Conservation (phyloP, 2,329 filamentous ascomycete species). For the Elsinoe australis region DNA sequence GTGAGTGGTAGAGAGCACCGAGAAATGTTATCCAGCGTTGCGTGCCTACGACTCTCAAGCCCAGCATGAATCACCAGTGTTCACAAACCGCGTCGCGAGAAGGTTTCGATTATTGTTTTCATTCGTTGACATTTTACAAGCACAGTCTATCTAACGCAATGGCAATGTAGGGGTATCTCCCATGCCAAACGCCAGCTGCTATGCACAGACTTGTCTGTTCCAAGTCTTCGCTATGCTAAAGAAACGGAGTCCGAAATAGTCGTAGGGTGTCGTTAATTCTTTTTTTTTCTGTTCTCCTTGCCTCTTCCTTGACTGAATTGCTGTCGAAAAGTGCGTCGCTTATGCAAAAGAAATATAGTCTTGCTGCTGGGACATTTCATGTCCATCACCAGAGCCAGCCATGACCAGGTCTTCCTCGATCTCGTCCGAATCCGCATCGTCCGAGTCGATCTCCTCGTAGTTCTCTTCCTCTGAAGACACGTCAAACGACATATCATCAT, state of each 20-base stretch:
- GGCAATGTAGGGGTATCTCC: not conserved
- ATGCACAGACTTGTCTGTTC: not conserved
- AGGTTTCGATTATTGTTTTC: not conserved
- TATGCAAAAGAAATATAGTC: constrained; percentile 45
- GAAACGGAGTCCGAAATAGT: not conserved
- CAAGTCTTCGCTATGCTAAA: not conserved
- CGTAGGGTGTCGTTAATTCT: constrained; percentile 6
- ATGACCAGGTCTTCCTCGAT: constrained; percentile 37
- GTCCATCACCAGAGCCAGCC: constrained; percentile 31
- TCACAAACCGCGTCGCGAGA: no score
- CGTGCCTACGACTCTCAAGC: no score
- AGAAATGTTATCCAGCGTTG: no score
- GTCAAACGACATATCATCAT: constrained; percentile 42
- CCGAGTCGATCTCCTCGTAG: constrained; percentile 56
- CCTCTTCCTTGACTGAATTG: not conserved
- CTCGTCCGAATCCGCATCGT: constrained; percentile 69
- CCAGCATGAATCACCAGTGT: no score
- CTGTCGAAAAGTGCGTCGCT: not conserved
- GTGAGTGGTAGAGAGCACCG: no score
- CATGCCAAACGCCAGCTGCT: not conserved
- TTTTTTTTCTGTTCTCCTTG: not conserved
- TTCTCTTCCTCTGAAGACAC: constrained; percentile 71
- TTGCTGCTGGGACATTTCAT: constrained; percentile 46
- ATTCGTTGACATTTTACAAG: constrained; percentile 12
- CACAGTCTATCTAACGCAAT: not conserved